Evolutionary conservation across 306 rosid species (phyloP).

Genomic region (Geum urbanum): DNA sequence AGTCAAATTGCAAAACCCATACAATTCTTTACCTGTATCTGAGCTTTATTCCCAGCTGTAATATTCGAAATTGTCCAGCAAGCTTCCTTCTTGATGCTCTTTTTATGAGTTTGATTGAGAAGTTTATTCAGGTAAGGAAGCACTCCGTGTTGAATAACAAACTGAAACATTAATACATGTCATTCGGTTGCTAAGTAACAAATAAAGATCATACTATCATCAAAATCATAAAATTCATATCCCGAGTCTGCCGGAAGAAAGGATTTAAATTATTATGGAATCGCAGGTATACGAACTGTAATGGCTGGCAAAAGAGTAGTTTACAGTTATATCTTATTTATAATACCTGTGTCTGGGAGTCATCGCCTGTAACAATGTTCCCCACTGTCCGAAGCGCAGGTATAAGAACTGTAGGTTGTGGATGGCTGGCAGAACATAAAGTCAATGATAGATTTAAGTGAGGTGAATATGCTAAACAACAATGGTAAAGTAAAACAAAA

Average conservation of each 20-base stretch:
- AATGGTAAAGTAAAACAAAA: background rate
- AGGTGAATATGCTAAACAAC: conserved; percentile 1
- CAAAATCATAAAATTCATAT: background rate
- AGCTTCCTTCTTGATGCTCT: conserved; percentile 67
- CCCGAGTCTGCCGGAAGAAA: background rate
- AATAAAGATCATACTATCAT: background rate
- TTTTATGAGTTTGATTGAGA: conserved; percentile 51
- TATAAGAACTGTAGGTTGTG: conserved; percentile 47
- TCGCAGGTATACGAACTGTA: background rate
- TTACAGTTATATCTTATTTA: background rate
- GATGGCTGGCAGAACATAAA: conserved; percentile 44
- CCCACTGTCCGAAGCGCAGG: conserved; percentile 66
- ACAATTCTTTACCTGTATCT: conserved; percentile 48
- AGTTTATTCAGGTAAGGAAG: conserved; percentile 54
- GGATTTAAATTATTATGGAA: background rate
- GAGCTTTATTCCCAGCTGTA: conserved; percentile 64
- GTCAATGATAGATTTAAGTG: background rate
- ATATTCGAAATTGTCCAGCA: conserved; percentile 73
- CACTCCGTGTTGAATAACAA: conserved; percentile 48
- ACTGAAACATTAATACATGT: conserved; percentile 32
- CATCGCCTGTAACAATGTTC: conserved; percentile 61
- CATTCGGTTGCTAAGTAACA: background rate
- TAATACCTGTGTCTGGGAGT: conserved; percentile 59
- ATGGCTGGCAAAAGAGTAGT: background rate
- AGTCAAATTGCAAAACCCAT: background rate